Conservation (phyloP, 2,329 filamentous ascomycete species). For the Metarhizium album region DNA sequence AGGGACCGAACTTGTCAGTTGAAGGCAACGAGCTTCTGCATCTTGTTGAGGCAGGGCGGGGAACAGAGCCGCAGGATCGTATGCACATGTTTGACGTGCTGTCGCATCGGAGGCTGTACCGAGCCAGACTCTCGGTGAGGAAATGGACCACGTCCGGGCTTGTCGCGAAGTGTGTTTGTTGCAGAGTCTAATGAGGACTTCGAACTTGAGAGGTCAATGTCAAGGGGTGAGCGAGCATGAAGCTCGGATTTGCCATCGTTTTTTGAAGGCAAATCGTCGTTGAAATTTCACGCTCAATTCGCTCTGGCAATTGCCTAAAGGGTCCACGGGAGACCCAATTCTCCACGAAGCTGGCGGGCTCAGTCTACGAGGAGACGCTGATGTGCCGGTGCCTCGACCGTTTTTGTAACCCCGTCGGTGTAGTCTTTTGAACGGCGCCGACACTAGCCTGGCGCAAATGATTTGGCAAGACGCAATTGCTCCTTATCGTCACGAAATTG, state of each 20-base stretch:
- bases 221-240: too few relatives aligned
- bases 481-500: background rate
- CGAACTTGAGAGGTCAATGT: background rate
- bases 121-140: too few relatives aligned
- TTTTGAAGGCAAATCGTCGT: too few relatives aligned
- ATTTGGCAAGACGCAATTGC: background rate
- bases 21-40: conserved; percentile 4
- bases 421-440: background rate
- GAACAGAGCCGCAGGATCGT: conserved; percentile 5
- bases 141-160: too few relatives aligned
- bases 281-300: too few relatives aligned
- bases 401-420: conserved; percentile 1
- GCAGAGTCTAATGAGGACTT: too few relatives aligned
- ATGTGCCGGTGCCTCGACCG: conserved; percentile 10
- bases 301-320: too few relatives aligned
- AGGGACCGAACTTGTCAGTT: conserved; percentile 7
- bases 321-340: too few relatives aligned
- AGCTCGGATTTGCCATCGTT: too few relatives aligned
- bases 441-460: too few relatives aligned
- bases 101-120: conserved; percentile 11
- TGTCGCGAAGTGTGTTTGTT: too few relatives aligned
- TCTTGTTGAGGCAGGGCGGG: conserved; percentile 7
- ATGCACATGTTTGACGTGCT: conserved; percentile 11
- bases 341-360: too few relatives aligned
- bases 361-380: conserved; percentile 6